Evolutionary conservation across 495 filamentous ascomycete species (phyloP), one percentile per base, ranked within the genome.

Genomic region (Tuber brumale): DNA sequence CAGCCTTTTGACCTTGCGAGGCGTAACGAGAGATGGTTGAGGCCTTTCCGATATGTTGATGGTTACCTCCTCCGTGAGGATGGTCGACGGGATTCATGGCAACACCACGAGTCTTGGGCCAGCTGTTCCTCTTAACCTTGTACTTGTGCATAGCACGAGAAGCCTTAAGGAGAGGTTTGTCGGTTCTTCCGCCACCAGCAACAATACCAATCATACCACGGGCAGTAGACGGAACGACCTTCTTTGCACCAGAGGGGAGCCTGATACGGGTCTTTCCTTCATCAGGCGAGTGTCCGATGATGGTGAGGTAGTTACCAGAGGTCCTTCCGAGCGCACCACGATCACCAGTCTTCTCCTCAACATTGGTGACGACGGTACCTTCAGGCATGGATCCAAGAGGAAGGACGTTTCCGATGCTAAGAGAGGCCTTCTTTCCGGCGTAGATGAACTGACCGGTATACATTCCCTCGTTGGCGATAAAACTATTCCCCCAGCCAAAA

Each of bases 91-190:
- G 95, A 88, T 99, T 99, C 95, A 99, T 99, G 86, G 95, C 95
- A 90, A 99, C 95, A 96, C 95, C 95, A 94, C 95, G 94, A 90
- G 95, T 99, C 92, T 96, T 98, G 86, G 96, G 95, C 95, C 96
- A 98, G 84, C 90, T 93, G 93, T 98, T 98, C 85, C 96, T 92
- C 93, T 99, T 99, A 88, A 97, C 95, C 81, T 93, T 93, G 89
- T 97, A 98, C 92, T 99, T 98, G 86, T 97, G 93, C 92, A 95
- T 97, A 84, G 95, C 95, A 84, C 95, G 93, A 80, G 94, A 97
- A 81, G 95, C 95, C 93, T 98, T 99, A 82, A 99, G 89, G 84
- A 99, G 87, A 83, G 95, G 95, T 90, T 99, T 99, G 90, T 99
- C 95, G 84, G 95, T 99, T 86, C 95, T 89, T 86, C 96, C 95